Evolutionary conservation across 495 filamentous ascomycete genomes (phyloP).

Genomic region (Tuber brumale): DNA sequence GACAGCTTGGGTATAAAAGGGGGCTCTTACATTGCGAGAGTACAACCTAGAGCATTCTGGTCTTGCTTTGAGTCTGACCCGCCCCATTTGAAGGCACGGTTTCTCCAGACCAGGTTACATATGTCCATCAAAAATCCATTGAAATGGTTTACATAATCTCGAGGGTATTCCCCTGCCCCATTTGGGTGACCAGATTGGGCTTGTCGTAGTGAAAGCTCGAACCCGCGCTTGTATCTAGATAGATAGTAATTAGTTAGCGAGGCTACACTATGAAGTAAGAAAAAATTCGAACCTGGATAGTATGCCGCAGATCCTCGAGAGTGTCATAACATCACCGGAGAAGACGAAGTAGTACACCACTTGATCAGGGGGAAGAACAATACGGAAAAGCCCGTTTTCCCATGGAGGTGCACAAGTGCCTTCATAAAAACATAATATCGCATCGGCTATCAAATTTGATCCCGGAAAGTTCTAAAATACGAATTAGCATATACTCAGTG

Average conservation of each 20-base stretch:
- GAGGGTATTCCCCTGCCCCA: constrained; percentile 45
- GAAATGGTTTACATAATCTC: constrained; percentile 59
- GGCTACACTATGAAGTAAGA: neutral
- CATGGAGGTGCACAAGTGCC: constrained; percentile 44
- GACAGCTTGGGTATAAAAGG: constrained; percentile 42
- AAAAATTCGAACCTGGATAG: constrained; percentile 44
- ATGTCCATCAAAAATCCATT: constrained; percentile 87
- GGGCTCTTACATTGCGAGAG: constrained; percentile 48
- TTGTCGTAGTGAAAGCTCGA: constrained; percentile 49
- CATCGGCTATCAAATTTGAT: constrained; percentile 28
- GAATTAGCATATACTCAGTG: constrained; percentile 18
- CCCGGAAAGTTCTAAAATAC: constrained; percentile 17
- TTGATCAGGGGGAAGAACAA: constrained; percentile 60
- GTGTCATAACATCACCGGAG: constrained; percentile 52
- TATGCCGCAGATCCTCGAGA: constrained; percentile 67
- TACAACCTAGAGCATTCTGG: constrained; percentile 64
- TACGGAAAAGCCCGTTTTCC: constrained; percentile 41
- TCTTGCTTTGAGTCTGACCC: constrained; percentile 45
- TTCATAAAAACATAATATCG: constrained; percentile 67
- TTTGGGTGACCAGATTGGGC: constrained; percentile 9
- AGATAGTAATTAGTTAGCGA: neutral
- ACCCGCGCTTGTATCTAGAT: constrained; percentile 58
- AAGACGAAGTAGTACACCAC: constrained; percentile 68
- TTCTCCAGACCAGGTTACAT: constrained; percentile 79
- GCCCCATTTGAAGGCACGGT: constrained; percentile 57